A percentile compares a stretch with the other conserved stretches of the same genome.
Conservation (phyloP, 345 rosid genomes). For the Lumnitzera littorea region DNA sequence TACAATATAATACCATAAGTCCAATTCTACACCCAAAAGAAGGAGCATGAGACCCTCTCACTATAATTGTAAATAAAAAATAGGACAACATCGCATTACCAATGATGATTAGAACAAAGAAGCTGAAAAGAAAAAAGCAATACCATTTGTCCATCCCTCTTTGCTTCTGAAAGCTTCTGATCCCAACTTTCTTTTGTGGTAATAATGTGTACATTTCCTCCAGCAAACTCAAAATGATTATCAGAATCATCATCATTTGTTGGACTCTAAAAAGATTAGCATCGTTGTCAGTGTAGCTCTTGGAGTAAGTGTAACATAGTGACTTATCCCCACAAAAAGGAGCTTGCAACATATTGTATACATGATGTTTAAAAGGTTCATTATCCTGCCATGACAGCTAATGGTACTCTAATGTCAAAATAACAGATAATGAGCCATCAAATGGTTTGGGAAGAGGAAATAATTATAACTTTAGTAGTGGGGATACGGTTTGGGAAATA, state of each 20-base stretch:
- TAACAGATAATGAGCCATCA: neutral
- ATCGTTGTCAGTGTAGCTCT: neutral
- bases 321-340: no score
- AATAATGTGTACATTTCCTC: conserved; percentile 53
- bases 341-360: no score
- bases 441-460: neutral
- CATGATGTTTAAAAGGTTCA: no score
- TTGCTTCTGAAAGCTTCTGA: conserved; percentile 63
- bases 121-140: conserved; percentile 7
- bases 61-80: neutral
- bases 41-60: neutral
- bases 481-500: no score
- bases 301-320: neutral
- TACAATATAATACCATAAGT: no score
- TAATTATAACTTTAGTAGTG: no score
- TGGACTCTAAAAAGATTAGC: conserved; percentile 21
- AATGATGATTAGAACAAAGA: neutral
- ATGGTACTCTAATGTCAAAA: no score
- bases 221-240: conserved; percentile 38
- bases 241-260: conserved; percentile 26
- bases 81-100: neutral
- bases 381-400: no score
- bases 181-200: conserved; percentile 69
- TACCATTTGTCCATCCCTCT: conserved; percentile 57
- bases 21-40: no score